Percentiles rank a stretch among this genome's conserved stretches.
Conservation (phyloP, 257 asterid genomes). For the Solanum appendiculatum region DNA sequence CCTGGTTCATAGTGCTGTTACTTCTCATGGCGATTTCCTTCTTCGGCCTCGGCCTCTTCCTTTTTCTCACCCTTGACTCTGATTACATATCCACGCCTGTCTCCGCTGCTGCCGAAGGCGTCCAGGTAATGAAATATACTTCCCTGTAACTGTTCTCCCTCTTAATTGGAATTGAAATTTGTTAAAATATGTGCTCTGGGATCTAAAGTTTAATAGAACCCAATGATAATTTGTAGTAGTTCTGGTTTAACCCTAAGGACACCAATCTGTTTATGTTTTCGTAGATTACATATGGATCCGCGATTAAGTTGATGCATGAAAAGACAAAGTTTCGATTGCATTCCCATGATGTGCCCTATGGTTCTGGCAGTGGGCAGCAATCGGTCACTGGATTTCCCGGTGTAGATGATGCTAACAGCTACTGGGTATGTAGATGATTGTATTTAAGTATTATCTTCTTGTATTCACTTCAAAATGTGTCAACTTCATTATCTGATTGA, state of each 20-base stretch:
- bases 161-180: background rate
- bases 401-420: slow-evolving; percentile 87
- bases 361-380: slow-evolving; percentile 97
- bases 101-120: slow-evolving; percentile 91
- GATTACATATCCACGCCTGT: slow-evolving; percentile 44
- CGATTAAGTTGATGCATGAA: slow-evolving; percentile 88
- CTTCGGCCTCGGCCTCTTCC: slow-evolving; percentile 53
- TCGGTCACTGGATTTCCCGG: slow-evolving; percentile 78
- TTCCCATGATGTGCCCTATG: slow-evolving; percentile 92
- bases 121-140: slow-evolving; percentile 37
- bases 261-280: background rate
- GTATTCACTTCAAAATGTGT: background rate
- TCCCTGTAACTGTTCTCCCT: background rate
- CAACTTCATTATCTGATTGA: background rate
- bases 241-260: background rate
- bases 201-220: background rate
- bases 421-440: slow-evolving; percentile 51
- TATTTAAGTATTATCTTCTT: background rate
- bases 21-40: slow-evolving; percentile 63
- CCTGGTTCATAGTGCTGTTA: slow-evolving; percentile 45
- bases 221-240: background rate
- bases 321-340: slow-evolving; percentile 66
- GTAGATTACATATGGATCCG: slow-evolving; percentile 77
- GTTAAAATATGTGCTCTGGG: background rate
- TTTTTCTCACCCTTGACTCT: slow-evolving; percentile 52